These are phyloP conservation scores for Cyclospora cayetanensis DNA, from an alignment of 169 alveolate species.

Conservation along the genomic window DNA sequence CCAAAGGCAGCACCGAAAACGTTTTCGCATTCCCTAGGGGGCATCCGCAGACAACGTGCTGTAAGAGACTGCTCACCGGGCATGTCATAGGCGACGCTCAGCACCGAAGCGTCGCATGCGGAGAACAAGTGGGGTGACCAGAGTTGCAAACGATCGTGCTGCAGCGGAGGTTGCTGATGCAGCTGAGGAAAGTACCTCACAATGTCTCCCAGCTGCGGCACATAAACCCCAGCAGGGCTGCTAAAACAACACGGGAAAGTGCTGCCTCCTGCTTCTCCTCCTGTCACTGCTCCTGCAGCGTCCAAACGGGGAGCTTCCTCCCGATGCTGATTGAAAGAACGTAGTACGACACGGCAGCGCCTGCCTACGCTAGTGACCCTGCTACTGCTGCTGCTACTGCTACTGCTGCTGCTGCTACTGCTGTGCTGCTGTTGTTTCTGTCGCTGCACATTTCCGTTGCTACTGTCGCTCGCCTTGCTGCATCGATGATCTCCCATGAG, in stretches of 20 bases:
- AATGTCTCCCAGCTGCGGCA: constrained; percentile 26
- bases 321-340: too few relatives aligned
- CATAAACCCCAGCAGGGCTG: constrained; percentile 20
- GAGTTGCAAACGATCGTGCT: constrained; percentile 17
- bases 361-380: not conserved
- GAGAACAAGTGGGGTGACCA: not conserved
- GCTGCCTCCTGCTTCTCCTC: not conserved
- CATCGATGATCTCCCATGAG: not conserved
- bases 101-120: not conserved
- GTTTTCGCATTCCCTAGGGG: not conserved
- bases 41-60: too few relatives aligned
- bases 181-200: constrained; percentile 47
- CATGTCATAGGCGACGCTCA: not conserved
- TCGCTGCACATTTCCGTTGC: not conserved
- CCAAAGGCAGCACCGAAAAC: not conserved
- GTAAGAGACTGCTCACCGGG: too few relatives aligned
- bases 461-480: not conserved
- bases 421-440: not conserved
- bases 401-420: constrained; percentile 12
- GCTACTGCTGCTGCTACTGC: constrained; percentile 14
- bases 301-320: too few relatives aligned
- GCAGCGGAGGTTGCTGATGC: not conserved
- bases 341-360: too few relatives aligned
- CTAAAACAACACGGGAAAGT: constrained; percentile 14
- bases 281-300: not conserved